phyloP scores from a whole-genome alignment of 164 flowering plant genomes.

The Vitis rotundifolia region DNA sequence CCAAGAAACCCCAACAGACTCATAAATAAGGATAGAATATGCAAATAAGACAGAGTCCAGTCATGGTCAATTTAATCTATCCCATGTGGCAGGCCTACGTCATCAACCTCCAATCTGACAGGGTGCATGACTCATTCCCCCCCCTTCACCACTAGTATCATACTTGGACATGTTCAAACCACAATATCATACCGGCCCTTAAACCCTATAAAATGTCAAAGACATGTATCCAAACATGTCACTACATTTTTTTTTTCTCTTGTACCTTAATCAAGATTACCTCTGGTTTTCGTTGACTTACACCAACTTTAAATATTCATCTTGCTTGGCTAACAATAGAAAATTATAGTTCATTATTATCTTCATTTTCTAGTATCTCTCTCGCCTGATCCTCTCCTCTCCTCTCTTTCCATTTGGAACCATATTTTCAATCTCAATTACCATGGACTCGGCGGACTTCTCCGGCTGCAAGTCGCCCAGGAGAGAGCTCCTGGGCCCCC shows the following conservation, averaged over 20 bases:
- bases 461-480: slow-evolving; percentile 25
- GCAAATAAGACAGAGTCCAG: too few relatives aligned
- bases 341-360: slow-evolving; percentile 4
- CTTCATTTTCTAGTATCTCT: neutral
- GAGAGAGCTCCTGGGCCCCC: slow-evolving; percentile 51
- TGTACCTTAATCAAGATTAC: neutral
- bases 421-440: neutral
- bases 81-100: neutral
- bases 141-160: neutral
- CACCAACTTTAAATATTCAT: slow-evolving; percentile 13
- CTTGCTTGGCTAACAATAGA: neutral
- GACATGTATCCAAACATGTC: slow-evolving; percentile 8
- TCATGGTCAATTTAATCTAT: too few relatives aligned
- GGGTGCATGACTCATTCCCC: slow-evolving; percentile 10
- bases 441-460: slow-evolving; percentile 37
- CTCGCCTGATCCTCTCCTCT: slow-evolving; percentile 1
- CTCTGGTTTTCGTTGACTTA: slow-evolving; percentile 14
- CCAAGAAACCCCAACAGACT: too few relatives aligned
- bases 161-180: slow-evolving; percentile 25
- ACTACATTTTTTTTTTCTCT: neutral
- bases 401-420: neutral
- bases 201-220: neutral
- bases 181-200: slow-evolving; percentile 24
- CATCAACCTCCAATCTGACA: neutral
- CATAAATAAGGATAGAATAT: too few relatives aligned